Conservation (phyloP, 805 yeast genomes). For the Priceomyces carsonii region DNA sequence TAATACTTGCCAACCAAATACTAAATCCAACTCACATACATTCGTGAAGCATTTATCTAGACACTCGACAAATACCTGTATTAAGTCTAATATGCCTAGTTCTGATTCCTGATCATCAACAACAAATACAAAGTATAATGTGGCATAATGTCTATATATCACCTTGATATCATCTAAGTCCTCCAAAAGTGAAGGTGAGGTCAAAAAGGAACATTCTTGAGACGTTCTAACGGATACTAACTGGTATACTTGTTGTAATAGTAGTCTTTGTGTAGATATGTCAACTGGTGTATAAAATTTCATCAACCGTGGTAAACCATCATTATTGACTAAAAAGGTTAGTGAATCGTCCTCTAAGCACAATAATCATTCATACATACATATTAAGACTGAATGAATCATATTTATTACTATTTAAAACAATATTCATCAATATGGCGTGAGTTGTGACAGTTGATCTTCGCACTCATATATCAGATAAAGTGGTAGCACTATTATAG, state of each 20-base stretch:
- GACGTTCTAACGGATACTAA: constrained; percentile 70
- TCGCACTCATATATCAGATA: too few species aligned
- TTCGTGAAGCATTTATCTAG: constrained; percentile 89
- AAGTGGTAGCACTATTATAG: too few species aligned
- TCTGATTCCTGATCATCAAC: constrained; percentile 97
- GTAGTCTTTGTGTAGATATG: constrained; percentile 73
- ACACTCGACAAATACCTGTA: constrained; percentile 96
- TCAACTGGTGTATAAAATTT: constrained; percentile 94
- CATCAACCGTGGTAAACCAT: constrained; percentile 84
- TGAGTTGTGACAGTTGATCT: too few species aligned
- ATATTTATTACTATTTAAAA: constrained; percentile 30
- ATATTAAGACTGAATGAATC: constrained; percentile 86
- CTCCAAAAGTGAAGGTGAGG: constrained; percentile 80
- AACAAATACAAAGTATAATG: constrained; percentile 91
- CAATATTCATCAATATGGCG: too few species aligned
- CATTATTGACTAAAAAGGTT: constrained; percentile 67
- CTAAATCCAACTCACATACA: constrained; percentile 93
- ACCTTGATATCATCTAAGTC: constrained; percentile 78
- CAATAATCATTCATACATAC: constrained; percentile 31
- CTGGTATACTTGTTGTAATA: constrained; percentile 80
- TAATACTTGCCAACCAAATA: constrained; percentile 97
- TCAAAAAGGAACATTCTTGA: constrained; percentile 82
- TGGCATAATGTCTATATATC: constrained; percentile 92
- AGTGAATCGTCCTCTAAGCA: constrained; percentile 12
- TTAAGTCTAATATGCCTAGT: constrained; percentile 87